A percentile compares a stretch with the other conserved stretches of the same genome.
Evolutionary conservation across 148 eudicot species (phyloP).

Genomic region (Rhododendron williamsianum): DNA sequence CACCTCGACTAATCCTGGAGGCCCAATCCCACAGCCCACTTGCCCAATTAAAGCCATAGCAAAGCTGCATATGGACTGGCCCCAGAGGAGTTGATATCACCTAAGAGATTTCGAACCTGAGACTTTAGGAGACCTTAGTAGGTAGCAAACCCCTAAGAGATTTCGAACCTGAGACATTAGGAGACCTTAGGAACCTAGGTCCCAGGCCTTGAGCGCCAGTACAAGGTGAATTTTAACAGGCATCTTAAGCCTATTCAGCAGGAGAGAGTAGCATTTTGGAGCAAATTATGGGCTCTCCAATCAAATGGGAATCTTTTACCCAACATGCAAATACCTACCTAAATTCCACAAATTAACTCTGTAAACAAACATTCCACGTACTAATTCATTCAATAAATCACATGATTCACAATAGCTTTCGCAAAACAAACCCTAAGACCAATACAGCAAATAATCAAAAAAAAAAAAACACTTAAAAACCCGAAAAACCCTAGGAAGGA

Average conservation of each 20-base stretch:
- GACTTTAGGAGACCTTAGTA: neutral
- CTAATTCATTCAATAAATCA: neutral
- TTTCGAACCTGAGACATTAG: too few species aligned
- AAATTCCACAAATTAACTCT: neutral
- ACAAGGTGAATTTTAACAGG: neutral
- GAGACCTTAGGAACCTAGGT: neutral
- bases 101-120: neutral
- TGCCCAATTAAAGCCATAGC: neutral
- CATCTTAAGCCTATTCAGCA: neutral
- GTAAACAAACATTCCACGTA: neutral
- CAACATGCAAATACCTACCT: neutral
- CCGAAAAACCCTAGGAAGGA: neutral
- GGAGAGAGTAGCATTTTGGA: neutral
- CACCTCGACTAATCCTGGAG: neutral
- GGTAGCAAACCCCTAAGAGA: neutral
- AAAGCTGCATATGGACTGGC: neutral
- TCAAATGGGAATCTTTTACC: neutral
- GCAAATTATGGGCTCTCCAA: neutral
- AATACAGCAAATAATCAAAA: neutral
- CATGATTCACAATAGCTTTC: neutral
- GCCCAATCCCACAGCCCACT: neutral
- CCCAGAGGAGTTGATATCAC: neutral
- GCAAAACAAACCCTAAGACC: neutral
- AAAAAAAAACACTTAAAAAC: neutral
- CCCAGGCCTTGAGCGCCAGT: neutral